Percentiles rank a stretch among this genome's conserved stretches.
phyloP scores from a whole-genome alignment of 768 basidiomycete genomes.

The Trichaptum fuscoviolaceum region DNA sequence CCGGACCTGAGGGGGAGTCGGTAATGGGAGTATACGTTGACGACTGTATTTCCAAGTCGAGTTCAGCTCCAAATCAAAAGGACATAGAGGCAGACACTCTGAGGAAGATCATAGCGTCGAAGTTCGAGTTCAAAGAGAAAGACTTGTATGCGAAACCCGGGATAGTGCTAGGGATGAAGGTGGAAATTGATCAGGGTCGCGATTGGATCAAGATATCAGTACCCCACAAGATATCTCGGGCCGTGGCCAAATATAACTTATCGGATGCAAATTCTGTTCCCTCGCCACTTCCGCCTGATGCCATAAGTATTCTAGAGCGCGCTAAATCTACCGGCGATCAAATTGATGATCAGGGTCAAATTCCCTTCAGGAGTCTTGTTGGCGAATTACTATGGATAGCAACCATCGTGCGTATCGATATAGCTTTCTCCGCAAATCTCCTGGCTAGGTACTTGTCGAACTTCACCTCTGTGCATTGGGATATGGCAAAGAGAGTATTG shows the following conservation, averaged over 20 bases:
- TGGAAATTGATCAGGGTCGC: neutral
- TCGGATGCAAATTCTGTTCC: neutral
- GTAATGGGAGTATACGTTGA: neutral
- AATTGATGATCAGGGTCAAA: conserved; percentile 7
- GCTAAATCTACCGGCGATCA: conserved; percentile 7
- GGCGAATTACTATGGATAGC: conserved; percentile 27
- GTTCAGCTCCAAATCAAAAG: neutral
- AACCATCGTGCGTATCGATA: conserved; percentile 24
- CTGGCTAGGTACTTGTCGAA: conserved; percentile 21
- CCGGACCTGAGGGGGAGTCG: neutral
- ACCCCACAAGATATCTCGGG: neutral
- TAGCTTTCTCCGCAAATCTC: conserved; percentile 21
- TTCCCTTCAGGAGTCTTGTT: conserved; percentile 22
- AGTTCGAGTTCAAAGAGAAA: no score
- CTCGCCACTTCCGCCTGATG: conserved; percentile 3
- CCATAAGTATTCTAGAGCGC: neutral
- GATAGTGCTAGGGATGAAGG: conserved; percentile 8
- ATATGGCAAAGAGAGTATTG: conserved; percentile 22
- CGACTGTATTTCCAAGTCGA: neutral
- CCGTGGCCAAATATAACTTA: neutral
- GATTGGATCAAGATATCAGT: neutral
- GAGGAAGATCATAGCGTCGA: no score
- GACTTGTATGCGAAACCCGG: no score
- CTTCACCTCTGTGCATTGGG: conserved; percentile 21
- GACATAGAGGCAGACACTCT: no score